These are phyloP conservation scores for Grammothele lineata DNA, from an alignment of 768 basidiomycete species.

Conservation along the genomic window DNA sequence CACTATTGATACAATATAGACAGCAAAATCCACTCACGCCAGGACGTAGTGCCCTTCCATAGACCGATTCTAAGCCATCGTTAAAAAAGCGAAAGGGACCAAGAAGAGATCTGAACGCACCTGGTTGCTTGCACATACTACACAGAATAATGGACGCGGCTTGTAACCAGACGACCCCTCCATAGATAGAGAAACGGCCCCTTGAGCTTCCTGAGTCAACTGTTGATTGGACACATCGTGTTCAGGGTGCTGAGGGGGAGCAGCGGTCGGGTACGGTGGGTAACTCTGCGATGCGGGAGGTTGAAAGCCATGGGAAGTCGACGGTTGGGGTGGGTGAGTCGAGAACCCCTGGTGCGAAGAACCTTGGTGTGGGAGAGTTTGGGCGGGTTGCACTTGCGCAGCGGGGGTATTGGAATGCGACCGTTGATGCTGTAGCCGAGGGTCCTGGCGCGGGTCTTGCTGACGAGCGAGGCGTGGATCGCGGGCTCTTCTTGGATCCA, in stretches of 20 bases:
- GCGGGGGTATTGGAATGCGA: slow-evolving; percentile 37
- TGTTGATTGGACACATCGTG: slow-evolving; percentile 24
- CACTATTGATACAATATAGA: neutral
- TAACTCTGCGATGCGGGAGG: slow-evolving; percentile 12
- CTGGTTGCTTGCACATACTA: slow-evolving; percentile 99
- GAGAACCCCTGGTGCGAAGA: too few species aligned
- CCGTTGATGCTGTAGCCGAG: slow-evolving; percentile 52
- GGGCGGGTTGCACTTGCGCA: slow-evolving; percentile 8
- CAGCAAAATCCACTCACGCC: slow-evolving; percentile 51
- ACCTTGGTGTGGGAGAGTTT: slow-evolving; percentile 5
- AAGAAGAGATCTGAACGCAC: slow-evolving; percentile 38
- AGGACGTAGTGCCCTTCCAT: slow-evolving; percentile 97
- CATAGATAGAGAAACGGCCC: slow-evolving; percentile 12
- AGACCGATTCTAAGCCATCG: slow-evolving; percentile 73
- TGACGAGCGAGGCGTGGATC: slow-evolving; percentile 75
- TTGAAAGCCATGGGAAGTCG: slow-evolving; percentile 11
- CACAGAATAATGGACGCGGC: slow-evolving; percentile 84
- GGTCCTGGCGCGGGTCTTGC: slow-evolving; percentile 64
- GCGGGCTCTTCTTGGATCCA: slow-evolving; percentile 80
- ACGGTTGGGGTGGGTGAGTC: slow-evolving; percentile 4
- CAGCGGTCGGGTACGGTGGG: slow-evolving; percentile 21
- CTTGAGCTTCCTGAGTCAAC: slow-evolving; percentile 23
- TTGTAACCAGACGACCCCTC: slow-evolving; percentile 39
- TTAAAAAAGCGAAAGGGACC: neutral
- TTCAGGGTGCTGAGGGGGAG: slow-evolving; percentile 19